Base-by-base conservation (phyloP, 108 stramenopile genomes). In the Pseudonitzschia multistriata region DNA sequence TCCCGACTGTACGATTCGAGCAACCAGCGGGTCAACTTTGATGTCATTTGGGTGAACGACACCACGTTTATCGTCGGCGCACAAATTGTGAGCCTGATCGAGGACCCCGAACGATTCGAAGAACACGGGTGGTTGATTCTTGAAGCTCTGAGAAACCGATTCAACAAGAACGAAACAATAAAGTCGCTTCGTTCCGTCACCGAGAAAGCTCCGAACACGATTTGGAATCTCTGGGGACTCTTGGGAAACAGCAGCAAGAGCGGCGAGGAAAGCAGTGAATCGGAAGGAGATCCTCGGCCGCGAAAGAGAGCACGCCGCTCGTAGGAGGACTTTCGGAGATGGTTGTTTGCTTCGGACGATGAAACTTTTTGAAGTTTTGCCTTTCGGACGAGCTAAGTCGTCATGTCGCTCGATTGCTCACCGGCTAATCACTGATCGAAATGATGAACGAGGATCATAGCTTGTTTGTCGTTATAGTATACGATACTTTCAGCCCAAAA, bases 11-110 rank as follows among this genome's bases (percentile, higher is more conserved):
- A n/a, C 34, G 83, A 80, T 49, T 76, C 80, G 21, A 28, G 48
- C 42, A 69, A 79, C 42, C 77, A 74, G 42, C 63, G 72, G 22
- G 74, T 92, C 42, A 84, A 89, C 62, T 88, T 85, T 71, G 87
- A 90, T 48, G 85, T 93, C 25, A 73, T 86, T 25, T 93, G 92
- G 92, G 54, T 90, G 13, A 73, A 93, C 72, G 92, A 90, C 67
- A 65, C 82, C 14, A 76, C 83, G 7, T 90, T 93, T 53, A 64
- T 93, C 66, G 88, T 89, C 29, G 86, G 80, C 10, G 80, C 79
- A 28, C 45, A 36, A 35, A 78, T 42, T 15, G 29, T 66, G 36
- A 36, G 34, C 24, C 5, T 30, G 22, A 39, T 34, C n/a, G 62
- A 47, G 27, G 73, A 67, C 57, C 60, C 49, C 29, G 30, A 30